Evolutionary conservation across 192 early-diverging fungal species (phyloP), one percentile per base, ranked within the genome.

Genomic region (Thamnidium elegans): DNA sequence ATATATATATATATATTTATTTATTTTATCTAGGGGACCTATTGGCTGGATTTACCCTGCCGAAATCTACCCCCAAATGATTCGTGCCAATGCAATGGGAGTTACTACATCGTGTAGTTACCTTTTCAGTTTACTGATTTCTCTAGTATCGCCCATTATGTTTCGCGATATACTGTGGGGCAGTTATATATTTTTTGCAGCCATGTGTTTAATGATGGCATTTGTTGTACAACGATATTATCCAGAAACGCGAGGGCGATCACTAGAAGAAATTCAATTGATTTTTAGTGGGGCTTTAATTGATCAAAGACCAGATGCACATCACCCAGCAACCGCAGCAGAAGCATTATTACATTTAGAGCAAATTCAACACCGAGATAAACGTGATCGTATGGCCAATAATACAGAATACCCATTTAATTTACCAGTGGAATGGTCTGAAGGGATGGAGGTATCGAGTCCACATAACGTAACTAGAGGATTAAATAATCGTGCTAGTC

Each of bases 91-190:
- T 80, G 93, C 89, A 42, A 84, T 90, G 65, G 89, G 88, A 15
- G 63, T 93, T 0, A 86, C 89, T 1, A 95, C 92, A 9, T 83
- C 91, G 4, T 81, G 90, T 46, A 95, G 96, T 80, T 97, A 94
- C 89, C 64, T 89, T 17, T 90, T 85, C 72, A 94, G 91, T 81
- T 83, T 88, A 62, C 58, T 86, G 50, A 79, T 96, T n/a, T 86
- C 82, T 4, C 79, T 89, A 50, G 70, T 89, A 54, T 80, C 84
- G 3, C 92, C 93, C 1, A 82, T 88, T 56, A 73, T 93, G 44
- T 76, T 90, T 34, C 72, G 84, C 54, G 58, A 70, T 30, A 85
- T 85, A 47, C 79, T 82, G 43, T 89, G 81, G 81, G 78, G 84
- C 8, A 76, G 86, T 17, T 88, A 88, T 75, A 60, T 84, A 55